A percentile compares a stretch with the other conserved stretches of the same genome.
These are phyloP conservation scores for Ganoderma lucidum DNA, from an alignment of 1,284 basidiomycete genomes.

Conservation along the genomic window DNA sequence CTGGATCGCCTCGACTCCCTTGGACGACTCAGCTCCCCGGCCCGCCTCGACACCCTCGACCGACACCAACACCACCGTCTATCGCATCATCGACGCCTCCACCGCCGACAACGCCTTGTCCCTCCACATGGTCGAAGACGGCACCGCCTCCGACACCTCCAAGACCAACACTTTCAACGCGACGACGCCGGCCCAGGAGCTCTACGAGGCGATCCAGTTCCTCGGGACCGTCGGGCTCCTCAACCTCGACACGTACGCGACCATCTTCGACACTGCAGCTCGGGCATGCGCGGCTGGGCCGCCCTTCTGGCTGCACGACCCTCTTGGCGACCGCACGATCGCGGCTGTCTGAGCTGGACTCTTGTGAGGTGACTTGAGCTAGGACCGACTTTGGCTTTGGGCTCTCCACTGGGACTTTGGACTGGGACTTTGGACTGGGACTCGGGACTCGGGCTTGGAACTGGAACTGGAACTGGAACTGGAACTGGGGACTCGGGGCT, in stretches of 20 bases:
- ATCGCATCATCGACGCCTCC: neutral
- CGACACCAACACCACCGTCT: neutral
- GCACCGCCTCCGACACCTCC: neutral
- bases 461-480: neutral
- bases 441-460: neutral
- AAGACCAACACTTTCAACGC: neutral
- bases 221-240: neutral
- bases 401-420: neutral
- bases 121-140: constrained; percentile 3
- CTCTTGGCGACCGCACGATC: neutral
- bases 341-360: neutral
- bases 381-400: neutral
- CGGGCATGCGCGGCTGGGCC: neutral
- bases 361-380: neutral
- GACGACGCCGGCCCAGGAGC: neutral
- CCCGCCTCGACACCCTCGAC: neutral
- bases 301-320: neutral
- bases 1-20: neutral
- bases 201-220: neutral
- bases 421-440: neutral
- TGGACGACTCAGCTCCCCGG: neutral
- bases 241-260: constrained; percentile 10
- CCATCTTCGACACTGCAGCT: neutral
- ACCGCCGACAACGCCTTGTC: neutral
- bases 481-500: neutral